phyloP scores from a whole-genome alignment of 83 land plant genomes.

The Larix sibirica region DNA sequence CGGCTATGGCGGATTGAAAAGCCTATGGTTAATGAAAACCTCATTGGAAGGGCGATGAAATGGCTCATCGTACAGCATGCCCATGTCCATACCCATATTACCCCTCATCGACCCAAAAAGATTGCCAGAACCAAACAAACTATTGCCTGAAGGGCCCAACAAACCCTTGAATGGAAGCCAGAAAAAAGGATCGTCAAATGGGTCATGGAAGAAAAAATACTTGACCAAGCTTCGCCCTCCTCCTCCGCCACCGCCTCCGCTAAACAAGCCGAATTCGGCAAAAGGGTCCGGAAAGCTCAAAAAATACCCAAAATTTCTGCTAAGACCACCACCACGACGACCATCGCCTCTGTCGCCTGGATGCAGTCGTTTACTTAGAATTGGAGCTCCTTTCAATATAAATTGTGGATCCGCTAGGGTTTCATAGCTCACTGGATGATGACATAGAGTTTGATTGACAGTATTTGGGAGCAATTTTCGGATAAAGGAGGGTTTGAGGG shows the following conservation, averaged over 20 bases:
- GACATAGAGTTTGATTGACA: too few species aligned
- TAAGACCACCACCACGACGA: neutral
- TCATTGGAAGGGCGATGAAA: neutral
- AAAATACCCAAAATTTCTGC: neutral
- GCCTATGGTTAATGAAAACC: neutral
- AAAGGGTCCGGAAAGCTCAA: neutral
- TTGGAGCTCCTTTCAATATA: too few species aligned
- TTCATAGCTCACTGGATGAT: too few species aligned
- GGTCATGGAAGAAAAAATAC: neutral
- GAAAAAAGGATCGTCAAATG: conserved; percentile 1
- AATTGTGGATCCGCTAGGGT: too few species aligned
- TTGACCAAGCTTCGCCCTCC: neutral
- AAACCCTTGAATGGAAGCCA: neutral
- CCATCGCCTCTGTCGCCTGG: neutral
- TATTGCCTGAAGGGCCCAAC: neutral
- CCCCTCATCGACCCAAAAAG: neutral
- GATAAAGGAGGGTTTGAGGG: too few species aligned
- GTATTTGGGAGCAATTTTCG: too few species aligned
- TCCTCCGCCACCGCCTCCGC: neutral
- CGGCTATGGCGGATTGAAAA: neutral
- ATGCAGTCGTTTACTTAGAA: neutral
- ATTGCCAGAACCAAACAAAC: neutral
- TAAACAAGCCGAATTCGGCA: neutral
- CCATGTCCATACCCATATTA: neutral
- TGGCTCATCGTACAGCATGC: neutral